Percentiles rank a stretch among this genome's conserved stretches.
phyloP scores from a whole-genome alignment of 768 basidiomycete genomes.

The Hydnomerulius pinastri region DNA sequence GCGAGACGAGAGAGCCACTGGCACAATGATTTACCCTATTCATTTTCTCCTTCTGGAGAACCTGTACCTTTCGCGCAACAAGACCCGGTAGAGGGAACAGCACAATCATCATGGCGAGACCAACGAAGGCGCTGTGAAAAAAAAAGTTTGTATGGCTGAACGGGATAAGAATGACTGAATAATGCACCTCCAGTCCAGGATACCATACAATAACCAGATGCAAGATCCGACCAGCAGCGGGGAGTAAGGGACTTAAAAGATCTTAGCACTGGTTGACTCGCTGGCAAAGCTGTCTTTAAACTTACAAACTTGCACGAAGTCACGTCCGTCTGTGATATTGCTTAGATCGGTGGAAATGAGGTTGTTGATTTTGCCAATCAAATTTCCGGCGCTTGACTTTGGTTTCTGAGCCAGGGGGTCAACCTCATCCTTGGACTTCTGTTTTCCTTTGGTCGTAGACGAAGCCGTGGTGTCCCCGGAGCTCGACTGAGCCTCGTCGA shows the following conservation, averaged over 20 bases:
- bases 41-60: slow-evolving; percentile 49
- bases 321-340: slow-evolving; percentile 9
- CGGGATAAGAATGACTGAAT: background rate
- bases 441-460: slow-evolving; percentile 25
- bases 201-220: slow-evolving; percentile 44
- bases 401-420: too few relatives aligned
- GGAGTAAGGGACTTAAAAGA: slow-evolving; percentile 33
- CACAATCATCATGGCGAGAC: slow-evolving; percentile 49
- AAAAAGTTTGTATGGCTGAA: background rate
- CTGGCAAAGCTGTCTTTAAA: background rate
- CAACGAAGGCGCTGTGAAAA: slow-evolving; percentile 50
- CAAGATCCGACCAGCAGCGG: slow-evolving; percentile 44
- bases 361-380: slow-evolving; percentile 77
- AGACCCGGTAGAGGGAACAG: slow-evolving; percentile 59
- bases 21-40: too few relatives aligned
- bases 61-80: slow-evolving; percentile 48
- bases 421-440: too few relatives aligned
- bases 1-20: too few relatives aligned
- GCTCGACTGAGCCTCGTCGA: too few relatives aligned
- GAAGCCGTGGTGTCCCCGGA: slow-evolving; percentile 31
- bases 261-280: background rate
- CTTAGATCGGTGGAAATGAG: slow-evolving; percentile 53
- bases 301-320: slow-evolving; percentile 11
- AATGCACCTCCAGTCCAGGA: slow-evolving; percentile 45
- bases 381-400: too few relatives aligned